phyloP scores from a whole-genome alignment of 2,329 filamentous ascomycete species.

The Fusarium zealandicum region DNA sequence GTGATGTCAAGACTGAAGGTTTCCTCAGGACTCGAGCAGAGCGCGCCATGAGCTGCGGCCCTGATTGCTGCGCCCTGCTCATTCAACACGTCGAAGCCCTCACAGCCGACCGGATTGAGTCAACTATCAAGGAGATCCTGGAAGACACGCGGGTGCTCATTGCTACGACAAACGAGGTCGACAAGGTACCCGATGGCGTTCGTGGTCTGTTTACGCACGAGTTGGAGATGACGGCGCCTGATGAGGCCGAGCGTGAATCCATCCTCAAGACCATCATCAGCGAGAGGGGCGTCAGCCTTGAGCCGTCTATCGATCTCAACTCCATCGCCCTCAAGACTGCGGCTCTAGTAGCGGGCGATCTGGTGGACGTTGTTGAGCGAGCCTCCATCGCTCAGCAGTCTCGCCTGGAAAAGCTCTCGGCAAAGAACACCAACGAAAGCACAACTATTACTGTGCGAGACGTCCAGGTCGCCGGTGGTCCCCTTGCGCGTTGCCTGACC shows the following conservation, averaged over 20 bases:
- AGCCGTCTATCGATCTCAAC: conserved; percentile 82
- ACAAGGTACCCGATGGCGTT: conserved; percentile 90
- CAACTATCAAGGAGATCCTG: conserved; percentile 83
- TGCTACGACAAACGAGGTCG: conserved; percentile 93
- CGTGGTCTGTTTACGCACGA: conserved; percentile 94
- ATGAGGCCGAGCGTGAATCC: conserved; percentile 89
- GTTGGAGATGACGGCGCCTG: conserved; percentile 89
- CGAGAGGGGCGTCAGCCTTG: conserved; percentile 77
- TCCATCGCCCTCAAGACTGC: conserved; percentile 94
- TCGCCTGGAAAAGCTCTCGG: conserved; percentile 77
- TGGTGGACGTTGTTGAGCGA: conserved; percentile 92
- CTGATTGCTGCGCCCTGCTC: conserved; percentile 83
- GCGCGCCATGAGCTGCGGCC: conserved; percentile 85
- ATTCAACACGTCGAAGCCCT: conserved; percentile 90
- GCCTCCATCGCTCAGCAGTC: conserved; percentile 79
- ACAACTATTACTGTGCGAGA: conserved; percentile 73
- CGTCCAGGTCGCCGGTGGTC: conserved; percentile 86
- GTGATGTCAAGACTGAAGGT: conserved; percentile 93
- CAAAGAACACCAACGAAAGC: conserved; percentile 48
- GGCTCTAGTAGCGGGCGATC: conserved; percentile 89
- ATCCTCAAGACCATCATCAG: conserved; percentile 82
- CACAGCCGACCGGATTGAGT: conserved; percentile 87
- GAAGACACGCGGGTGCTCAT: conserved; percentile 82
- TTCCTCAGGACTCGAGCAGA: conserved; percentile 88
- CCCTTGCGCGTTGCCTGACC: conserved; percentile 78